phyloP scores from a whole-genome alignment of 179 eudicot species.

The Vitellaria paradoxa region DNA sequence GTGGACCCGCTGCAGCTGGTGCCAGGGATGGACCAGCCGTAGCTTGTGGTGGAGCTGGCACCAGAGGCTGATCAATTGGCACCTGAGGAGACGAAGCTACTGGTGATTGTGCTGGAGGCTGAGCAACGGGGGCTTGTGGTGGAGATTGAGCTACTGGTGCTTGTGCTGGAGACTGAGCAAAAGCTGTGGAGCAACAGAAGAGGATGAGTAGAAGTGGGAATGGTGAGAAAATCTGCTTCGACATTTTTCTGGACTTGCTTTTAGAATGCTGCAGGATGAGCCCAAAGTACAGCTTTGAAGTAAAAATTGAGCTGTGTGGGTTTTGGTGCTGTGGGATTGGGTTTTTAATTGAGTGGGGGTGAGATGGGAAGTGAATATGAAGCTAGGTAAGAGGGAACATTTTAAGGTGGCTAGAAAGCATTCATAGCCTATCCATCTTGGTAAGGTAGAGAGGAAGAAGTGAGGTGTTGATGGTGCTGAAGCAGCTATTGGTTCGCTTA shows the following conservation, averaged over 20 bases:
- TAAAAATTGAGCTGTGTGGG: neutral
- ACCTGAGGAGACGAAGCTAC: too few relatives aligned
- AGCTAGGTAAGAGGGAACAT: neutral
- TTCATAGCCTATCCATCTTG: neutral
- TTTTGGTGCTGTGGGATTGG: neutral
- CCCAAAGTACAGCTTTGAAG: neutral
- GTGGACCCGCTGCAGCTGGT: slow-evolving; percentile 13
- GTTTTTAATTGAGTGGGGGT: slow-evolving; percentile 7
- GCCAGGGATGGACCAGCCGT: neutral
- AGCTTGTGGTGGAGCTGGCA: slow-evolving; percentile 13
- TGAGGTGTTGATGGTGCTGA: neutral
- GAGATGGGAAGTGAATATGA: neutral
- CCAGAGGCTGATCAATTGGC: neutral
- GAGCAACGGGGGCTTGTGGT: slow-evolving; percentile 7
- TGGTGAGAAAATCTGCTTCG: slow-evolving; percentile 9
- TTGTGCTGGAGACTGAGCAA: slow-evolving; percentile 9
- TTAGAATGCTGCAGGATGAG: neutral
- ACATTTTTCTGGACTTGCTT: neutral
- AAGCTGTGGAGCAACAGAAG: slow-evolving; percentile 9
- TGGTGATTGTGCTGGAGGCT: slow-evolving; percentile 13
- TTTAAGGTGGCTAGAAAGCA: slow-evolving; percentile 6
- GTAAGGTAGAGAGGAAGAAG: neutral
- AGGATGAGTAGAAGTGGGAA: neutral
- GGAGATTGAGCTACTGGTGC: neutral
- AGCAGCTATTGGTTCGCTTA: slow-evolving; percentile 6